phyloP scores from a whole-genome alignment of 208 protist species.

The Leishmania amazonensis region DNA sequence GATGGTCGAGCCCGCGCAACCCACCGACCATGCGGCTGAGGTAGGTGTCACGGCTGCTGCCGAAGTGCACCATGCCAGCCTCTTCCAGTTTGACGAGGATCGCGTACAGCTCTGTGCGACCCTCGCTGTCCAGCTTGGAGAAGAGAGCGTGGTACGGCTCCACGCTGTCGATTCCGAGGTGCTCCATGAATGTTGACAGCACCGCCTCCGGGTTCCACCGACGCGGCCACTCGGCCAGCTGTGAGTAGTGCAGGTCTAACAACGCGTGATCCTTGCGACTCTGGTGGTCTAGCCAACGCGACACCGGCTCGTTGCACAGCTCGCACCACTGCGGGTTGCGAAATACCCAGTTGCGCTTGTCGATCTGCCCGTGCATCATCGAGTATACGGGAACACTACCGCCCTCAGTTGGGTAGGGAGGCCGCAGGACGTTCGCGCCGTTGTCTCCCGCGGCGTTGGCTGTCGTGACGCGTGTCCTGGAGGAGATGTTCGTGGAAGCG shows the following conservation, averaged over 20 bases:
- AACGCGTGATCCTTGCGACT: conserved; percentile 90
- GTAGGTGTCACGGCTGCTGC: conserved; percentile 73
- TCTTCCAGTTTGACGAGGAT: conserved; percentile 78
- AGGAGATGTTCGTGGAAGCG: background rate
- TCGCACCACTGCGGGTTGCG: conserved; percentile 89
- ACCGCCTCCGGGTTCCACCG: conserved; percentile 84
- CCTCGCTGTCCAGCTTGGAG: conserved; percentile 49
- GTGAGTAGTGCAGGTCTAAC: conserved; percentile 89
- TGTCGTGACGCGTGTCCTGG: conserved; percentile 13
- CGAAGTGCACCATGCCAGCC: conserved; percentile 88
- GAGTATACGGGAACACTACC: conserved; percentile 88
- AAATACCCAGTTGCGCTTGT: conserved; percentile 88
- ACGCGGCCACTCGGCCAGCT: conserved; percentile 70
- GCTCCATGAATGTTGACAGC: conserved; percentile 49
- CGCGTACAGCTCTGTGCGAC: conserved; percentile 77
- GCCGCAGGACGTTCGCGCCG: conserved; percentile 26
- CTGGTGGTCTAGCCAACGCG: conserved; percentile 86
- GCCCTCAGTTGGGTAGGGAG: conserved; percentile 77
- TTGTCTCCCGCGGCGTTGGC: background rate
- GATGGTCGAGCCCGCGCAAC: conserved; percentile 82
- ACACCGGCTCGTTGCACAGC: conserved; percentile 89
- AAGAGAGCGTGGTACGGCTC: conserved; percentile 61
- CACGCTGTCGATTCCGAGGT: conserved; percentile 56
- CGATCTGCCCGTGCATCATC: conserved; percentile 76
- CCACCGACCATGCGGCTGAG: conserved; percentile 83